Evolutionary conservation across 768 basidiomycete species (phyloP), one percentile per base, ranked within the genome.

Genomic region (Pleurotus giganteus): DNA sequence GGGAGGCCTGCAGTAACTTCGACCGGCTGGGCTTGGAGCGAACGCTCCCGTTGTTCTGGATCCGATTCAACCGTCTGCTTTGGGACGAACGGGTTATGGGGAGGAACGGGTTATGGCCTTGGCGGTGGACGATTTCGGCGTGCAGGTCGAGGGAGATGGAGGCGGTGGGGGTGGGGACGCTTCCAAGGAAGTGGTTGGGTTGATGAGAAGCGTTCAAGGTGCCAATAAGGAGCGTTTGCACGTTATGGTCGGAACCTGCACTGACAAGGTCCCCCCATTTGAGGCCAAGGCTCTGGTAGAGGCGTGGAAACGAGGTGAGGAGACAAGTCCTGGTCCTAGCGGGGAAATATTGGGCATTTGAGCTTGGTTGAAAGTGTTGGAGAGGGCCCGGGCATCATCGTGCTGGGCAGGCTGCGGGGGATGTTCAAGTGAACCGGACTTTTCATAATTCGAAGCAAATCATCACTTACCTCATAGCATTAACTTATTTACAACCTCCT

Each of bases 211-310:
- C 34, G 61, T 91, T 13, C 72, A 79, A 0, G 65, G 73, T 5
- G 74, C 78, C 11, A 60, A 88, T 11, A 72, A 72, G 53, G 61
- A 70, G 4, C 57, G 80, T 55, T 68, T 95, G 61, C 97, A 98
- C 65, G 80, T 98, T 53, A 98, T 96, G 0, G 85, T 98, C 4
- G 97, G 91, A 6, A 95, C 91, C 15, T 62, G 65, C 45, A 64
- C 76, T 39, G 65, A 66, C 8, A 70, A 71, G 6, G 73, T 94
- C 2, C 55, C 63, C 0, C 76, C 91, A 2, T 80, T 89, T 19
- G 92, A 95, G 70, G 91, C 85, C n/a, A n/a, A n/a, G n/a, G n/a
- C n/a, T n/a, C n/a, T n/a, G n/a, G n/a, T n/a, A n/a, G n/a, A n/a
- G n/a, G n/a, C n/a, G n/a, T n/a, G n/a, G n/a, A n/a, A n/a, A n/a